Evolutionary conservation across 2,329 filamentous ascomycete genomes (phyloP), one percentile per base, ranked within the genome.

Genomic region (Trichoderma sp.): DNA sequence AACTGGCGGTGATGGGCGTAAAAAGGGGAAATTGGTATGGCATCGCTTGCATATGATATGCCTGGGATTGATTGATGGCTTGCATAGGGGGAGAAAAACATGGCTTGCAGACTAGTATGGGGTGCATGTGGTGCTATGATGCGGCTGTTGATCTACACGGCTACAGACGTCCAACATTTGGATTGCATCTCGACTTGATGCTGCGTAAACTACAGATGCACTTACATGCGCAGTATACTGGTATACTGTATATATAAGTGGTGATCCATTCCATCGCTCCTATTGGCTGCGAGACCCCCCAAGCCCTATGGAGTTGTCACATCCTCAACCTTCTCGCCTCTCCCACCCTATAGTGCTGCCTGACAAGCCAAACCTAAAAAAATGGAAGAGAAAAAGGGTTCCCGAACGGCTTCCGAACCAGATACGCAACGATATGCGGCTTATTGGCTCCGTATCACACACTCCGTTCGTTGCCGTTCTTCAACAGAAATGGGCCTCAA

Each of bases 361-460:
- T 51, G 58, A 28, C 43, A 55, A 55, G 16, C 18, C 8, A n/a
- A 18, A 32, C 11, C 11, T 13, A 1, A 32, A 34, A 13, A 5
- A 13, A 32, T 4, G 32, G 11, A 34, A 34, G 13, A 13, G 8
- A 13, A 5, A 1, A 14, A 5, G 1, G 32, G 2, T 3, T 34
- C 11, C 46, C n/a, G 46, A 30, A 32, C 24, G 13, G 52, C 16
- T 32, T n/a, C 52, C 30, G 46, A 24, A 34, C 30, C 8, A 10
- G 10, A 32, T 32, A 32, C 30, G 30, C 37, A 37, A 13, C 32
- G 3, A 34, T 34, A 52, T 63, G 59, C 59, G 34, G 59, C 59
- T 52, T 63, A 63, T 63, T 63, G 59, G 8, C 21, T 49, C 59
- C 39, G 14, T 14, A 63, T 63, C 59, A 63, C 32, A 34, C 11